phyloP scores from a whole-genome alignment of 192 early-diverging fungal species.

The Podila horticola region DNA sequence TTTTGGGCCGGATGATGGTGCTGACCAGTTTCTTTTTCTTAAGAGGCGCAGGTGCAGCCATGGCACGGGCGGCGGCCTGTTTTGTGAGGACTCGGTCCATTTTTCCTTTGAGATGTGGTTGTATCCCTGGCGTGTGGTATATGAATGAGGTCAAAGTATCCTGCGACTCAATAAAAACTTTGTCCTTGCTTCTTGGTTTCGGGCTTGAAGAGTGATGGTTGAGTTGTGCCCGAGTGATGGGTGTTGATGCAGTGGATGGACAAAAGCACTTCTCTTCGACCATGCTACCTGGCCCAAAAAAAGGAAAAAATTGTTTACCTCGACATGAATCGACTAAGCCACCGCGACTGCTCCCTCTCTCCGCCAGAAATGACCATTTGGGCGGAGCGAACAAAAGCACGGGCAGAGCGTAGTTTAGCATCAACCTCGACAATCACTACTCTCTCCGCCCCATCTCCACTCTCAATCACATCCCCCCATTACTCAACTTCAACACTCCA shows the following conservation, averaged over 20 bases:
- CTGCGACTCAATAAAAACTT: not conserved
- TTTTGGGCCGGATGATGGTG: conserved; percentile 24
- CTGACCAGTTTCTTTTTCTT: conserved; percentile 36
- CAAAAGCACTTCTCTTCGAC: too few species aligned
- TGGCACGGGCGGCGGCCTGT: conserved; percentile 40
- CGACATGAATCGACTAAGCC: not conserved
- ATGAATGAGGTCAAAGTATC: not conserved
- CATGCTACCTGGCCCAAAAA: not conserved
- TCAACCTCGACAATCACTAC: too few species aligned
- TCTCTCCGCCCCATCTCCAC: too few species aligned
- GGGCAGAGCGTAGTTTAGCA: too few species aligned
- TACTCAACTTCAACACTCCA: not conserved
- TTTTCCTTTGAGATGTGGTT: not conserved
- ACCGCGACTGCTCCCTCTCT: not conserved
- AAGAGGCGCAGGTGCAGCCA: conserved; percentile 37
- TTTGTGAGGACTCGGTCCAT: conserved; percentile 37
- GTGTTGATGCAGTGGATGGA: not conserved
- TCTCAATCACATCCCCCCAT: not conserved
- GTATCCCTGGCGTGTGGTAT: not conserved
- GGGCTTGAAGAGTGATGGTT: too few species aligned
- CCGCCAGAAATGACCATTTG: too few species aligned
- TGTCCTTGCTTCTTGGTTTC: too few species aligned
- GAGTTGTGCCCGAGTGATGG: not conserved
- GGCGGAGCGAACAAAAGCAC: too few species aligned
- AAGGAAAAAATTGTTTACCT: conserved; percentile 6